phyloP scores from a whole-genome alignment of 2,329 filamentous ascomycete species.

The Aureobasidium sp. region DNA sequence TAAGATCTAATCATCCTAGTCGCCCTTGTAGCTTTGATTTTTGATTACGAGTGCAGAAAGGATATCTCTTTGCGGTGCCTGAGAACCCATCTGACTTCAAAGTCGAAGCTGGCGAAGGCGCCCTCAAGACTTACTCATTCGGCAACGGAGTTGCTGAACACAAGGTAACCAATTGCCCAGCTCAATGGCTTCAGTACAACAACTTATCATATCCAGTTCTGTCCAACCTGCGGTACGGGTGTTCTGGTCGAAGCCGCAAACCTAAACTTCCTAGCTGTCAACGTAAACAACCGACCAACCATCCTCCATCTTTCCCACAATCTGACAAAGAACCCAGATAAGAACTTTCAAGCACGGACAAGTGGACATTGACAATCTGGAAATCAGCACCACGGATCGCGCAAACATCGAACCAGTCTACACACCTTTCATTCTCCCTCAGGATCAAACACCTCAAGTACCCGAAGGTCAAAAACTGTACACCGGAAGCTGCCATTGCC shows the following conservation, averaged over 20 bases:
- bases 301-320: too few species aligned
- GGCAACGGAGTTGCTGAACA: conserved; percentile 2
- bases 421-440: background rate
- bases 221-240: background rate
- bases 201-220: background rate
- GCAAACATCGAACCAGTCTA: background rate
- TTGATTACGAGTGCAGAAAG: conserved; percentile 4
- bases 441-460: background rate
- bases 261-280: background rate
- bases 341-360: background rate
- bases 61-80: background rate
- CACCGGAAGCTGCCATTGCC: conserved; percentile 11
- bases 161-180: background rate
- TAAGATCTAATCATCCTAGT: background rate
- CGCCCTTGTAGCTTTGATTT: background rate
- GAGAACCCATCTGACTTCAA: background rate
- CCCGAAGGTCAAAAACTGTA: background rate
- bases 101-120: background rate
- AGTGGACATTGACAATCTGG: background rate
- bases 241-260: background rate
- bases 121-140: background rate
- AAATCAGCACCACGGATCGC: background rate
- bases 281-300: background rate
- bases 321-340: background rate
- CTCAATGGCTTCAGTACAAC: background rate